Evolutionary conservation across 768 basidiomycete genomes (phyloP), one percentile per base, ranked within the genome.

Genomic region (Paxillus ammoniavirescens): DNA sequence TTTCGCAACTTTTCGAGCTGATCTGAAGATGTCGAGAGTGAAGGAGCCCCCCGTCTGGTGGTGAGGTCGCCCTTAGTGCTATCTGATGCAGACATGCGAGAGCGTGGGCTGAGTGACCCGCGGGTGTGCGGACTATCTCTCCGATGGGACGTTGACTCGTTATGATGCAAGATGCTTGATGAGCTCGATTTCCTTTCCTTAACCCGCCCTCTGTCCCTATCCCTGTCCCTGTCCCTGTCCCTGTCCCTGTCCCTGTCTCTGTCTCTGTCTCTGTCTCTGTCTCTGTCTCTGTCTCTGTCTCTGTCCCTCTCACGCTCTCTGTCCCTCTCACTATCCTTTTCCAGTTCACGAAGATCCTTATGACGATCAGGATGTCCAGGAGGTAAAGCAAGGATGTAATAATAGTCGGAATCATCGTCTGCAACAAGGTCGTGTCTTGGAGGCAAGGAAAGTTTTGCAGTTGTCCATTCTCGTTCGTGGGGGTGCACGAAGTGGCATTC

Each of bases 401-500:
- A 58, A 33, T 64, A 70, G 0, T 67, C 55, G 2, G 47, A 45
- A 18, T 65, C 58, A 2, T 50, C 49, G 57, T 71, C 71, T 9
- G 13, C 28, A 23, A 71, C 60, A 4, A 21, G 0, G 1, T 61
- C 58, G 17, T 2, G 28, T 42, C 15, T 62, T 10, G 69, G 71
- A 35, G 69, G 69, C 26, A 28, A 8, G 43, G 69, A 71, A 45
- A 54, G 26, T 3, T 48, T 46, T 1, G 74, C 74, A n/a, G 46
- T 36, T 47, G 49, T 42, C 74, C 74, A 75, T 14, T 56, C 56
- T 2, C 67, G 65, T 28, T 73, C 66, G 49, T 59, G 58, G 6
- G 74, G 74, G 26, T 70, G 69, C 13, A 47, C 71, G 30, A 69
- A 71, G 38, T n/a, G 45, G 47, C 69, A 70, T n/a, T 18, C 53